phyloP scores from a whole-genome alignment of 192 early-diverging fungal species.

The Backusella macrospora region DNA sequence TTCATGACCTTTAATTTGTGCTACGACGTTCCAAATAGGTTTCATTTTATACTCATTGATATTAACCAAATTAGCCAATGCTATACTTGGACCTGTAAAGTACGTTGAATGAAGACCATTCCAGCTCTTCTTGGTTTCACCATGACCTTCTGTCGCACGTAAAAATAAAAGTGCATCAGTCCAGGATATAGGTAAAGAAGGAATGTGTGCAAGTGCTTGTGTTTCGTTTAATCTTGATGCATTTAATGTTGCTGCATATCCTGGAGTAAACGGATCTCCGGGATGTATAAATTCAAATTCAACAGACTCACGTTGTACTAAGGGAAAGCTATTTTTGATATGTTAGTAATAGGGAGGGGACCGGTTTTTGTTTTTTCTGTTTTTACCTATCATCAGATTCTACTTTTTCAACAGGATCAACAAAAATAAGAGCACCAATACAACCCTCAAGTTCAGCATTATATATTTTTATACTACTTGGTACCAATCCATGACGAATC shows the following conservation, averaged over 20 bases:
- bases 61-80: slow-evolving; percentile 54
- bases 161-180: slow-evolving; percentile 51
- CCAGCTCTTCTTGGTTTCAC: slow-evolving; percentile 46
- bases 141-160: slow-evolving; percentile 44
- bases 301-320: slow-evolving; percentile 11
- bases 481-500: slow-evolving; percentile 54
- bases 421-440: slow-evolving; percentile 60
- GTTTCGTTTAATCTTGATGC: slow-evolving; percentile 45
- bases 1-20: slow-evolving; percentile 53
- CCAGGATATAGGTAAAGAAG: slow-evolving; percentile 67
- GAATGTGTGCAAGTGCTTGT: slow-evolving; percentile 55
- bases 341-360: neutral
- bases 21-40: slow-evolving; percentile 66
- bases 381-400: slow-evolving; percentile 47
- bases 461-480: slow-evolving; percentile 55
- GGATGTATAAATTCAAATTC: slow-evolving; percentile 20
- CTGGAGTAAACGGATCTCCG: slow-evolving; percentile 66
- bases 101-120: slow-evolving; percentile 50
- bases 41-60: slow-evolving; percentile 46
- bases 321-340: neutral
- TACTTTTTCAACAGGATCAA: slow-evolving; percentile 51
- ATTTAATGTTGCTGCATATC: slow-evolving; percentile 35
- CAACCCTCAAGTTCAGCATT: slow-evolving; percentile 57
- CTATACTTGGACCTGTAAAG: slow-evolving; percentile 56
- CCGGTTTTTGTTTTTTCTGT: neutral